These are phyloP conservation scores for Saccharomyces hybrid DNA, from an alignment of 1,139 yeast genomes.

Conservation along the genomic window DNA sequence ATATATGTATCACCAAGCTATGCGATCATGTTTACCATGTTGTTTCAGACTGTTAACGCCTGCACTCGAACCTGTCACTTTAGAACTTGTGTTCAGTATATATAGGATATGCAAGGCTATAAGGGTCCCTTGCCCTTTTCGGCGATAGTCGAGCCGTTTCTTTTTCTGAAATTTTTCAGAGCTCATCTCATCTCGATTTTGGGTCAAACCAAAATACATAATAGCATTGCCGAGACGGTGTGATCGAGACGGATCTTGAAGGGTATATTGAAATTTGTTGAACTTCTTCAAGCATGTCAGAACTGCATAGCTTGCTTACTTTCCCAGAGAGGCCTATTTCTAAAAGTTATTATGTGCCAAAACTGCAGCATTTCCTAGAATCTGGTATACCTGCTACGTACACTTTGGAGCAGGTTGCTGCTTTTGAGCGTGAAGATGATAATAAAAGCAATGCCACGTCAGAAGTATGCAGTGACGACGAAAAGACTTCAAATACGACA, in stretches of 20 bases:
- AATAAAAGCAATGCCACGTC: slow-evolving; percentile 28
- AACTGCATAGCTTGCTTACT: slow-evolving; percentile 59
- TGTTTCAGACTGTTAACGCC: no score
- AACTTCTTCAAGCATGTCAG: slow-evolving; percentile 44
- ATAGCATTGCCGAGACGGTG: not conserved
- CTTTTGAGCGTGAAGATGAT: slow-evolving; percentile 40
- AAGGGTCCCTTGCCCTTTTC: not conserved
- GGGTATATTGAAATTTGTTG: no score
- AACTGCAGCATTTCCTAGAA: slow-evolving; percentile 41
- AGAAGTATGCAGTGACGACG: slow-evolving; percentile 23
- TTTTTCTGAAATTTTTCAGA: not conserved
- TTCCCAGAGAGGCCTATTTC: slow-evolving; percentile 52
- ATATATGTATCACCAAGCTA: not conserved
- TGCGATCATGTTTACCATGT: no score
- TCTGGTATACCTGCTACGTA: slow-evolving; percentile 77
- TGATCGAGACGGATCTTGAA: not conserved
- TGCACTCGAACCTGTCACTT: no score
- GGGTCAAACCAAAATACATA: not conserved
- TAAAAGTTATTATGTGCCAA: slow-evolving; percentile 36
- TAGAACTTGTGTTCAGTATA: not conserved
- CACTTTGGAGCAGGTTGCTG: slow-evolving; percentile 68
- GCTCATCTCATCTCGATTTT: not conserved
- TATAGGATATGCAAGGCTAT: not conserved
- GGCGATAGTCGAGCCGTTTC: not conserved
- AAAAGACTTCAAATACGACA: slow-evolving; percentile 49